Conservation (phyloP, 345 rosid species). For the Bruguiera gymnorhiza region DNA sequence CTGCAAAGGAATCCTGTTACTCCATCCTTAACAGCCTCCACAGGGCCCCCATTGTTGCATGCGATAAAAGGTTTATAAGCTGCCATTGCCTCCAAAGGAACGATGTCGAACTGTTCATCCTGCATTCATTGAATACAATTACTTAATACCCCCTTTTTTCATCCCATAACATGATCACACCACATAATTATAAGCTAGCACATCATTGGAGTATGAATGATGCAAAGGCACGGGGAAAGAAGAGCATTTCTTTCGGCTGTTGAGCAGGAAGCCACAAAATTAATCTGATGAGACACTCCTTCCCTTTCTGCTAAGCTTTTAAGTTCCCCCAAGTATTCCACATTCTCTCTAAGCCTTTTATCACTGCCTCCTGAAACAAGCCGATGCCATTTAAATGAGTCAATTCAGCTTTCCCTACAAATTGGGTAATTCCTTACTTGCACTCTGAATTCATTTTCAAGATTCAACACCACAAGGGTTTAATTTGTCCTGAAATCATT, state of each 20-base stretch:
- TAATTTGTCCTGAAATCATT: neutral
- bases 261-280: constrained; percentile 74
- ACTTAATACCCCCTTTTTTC: neutral
- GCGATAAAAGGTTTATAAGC: constrained; percentile 86
- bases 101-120: constrained; percentile 96
- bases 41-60: constrained; percentile 91
- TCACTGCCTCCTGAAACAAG: constrained; percentile 72
- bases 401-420: neutral
- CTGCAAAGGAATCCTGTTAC: constrained; percentile 79
- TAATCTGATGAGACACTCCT: constrained; percentile 53
- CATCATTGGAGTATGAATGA: constrained; percentile 84
- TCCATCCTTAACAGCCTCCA: constrained; percentile 68
- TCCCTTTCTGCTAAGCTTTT: constrained; percentile 57
- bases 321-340: constrained; percentile 77
- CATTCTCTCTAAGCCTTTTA: constrained; percentile 70
- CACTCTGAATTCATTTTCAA: neutral
- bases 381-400: neutral
- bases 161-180: neutral
- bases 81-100: constrained; percentile 97
- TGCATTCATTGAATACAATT: constrained; percentile 21
- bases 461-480: neutral
- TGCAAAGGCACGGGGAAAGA: constrained; percentile 69
- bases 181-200: constrained; percentile 3
- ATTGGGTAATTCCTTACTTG: neutral
- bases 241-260: constrained; percentile 83